Percentiles rank a stretch among this genome's conserved stretches.
phyloP scores from a whole-genome alignment of 2,329 filamentous ascomycete species.

The Eurotiales sp. region DNA sequence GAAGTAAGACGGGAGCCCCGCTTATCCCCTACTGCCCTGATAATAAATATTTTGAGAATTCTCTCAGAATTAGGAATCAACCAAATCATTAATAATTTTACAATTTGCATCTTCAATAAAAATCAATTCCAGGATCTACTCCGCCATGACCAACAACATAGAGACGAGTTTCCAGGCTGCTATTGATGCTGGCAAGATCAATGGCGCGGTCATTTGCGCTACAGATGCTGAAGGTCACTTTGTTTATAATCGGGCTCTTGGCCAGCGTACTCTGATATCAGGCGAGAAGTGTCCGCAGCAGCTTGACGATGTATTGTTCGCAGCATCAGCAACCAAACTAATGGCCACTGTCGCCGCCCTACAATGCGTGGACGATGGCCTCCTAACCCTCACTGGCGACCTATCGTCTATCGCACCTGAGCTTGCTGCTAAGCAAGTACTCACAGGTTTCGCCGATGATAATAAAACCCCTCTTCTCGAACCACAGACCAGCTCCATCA shows the following conservation, averaged over 20 bases:
- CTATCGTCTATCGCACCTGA: slow-evolving; percentile 47
- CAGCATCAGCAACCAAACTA: slow-evolving; percentile 40
- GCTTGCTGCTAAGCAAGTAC: slow-evolving; percentile 45
- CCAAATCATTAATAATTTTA: too few species aligned
- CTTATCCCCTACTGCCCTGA: background rate
- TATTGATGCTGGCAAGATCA: slow-evolving; percentile 43
- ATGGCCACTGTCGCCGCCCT: slow-evolving; percentile 51
- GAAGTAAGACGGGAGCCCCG: background rate
- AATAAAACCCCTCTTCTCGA: slow-evolving; percentile 38
- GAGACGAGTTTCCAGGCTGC: slow-evolving; percentile 38
- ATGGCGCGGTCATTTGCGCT: slow-evolving; percentile 43
- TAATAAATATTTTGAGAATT: too few species aligned
- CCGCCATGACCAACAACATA: slow-evolving; percentile 26
- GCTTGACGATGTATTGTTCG: slow-evolving; percentile 28
- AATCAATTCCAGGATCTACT: background rate
- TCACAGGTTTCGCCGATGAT: slow-evolving; percentile 46
- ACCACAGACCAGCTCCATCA: slow-evolving; percentile 39
- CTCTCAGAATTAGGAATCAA: too few species aligned
- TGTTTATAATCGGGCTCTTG: slow-evolving; percentile 38
- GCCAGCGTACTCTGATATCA: slow-evolving; percentile 39
- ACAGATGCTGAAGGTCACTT: slow-evolving; percentile 39
- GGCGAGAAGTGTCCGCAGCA: slow-evolving; percentile 38
- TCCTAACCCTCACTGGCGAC: slow-evolving; percentile 46
- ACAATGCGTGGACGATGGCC: slow-evolving; percentile 53
- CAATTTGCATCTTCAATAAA: too few species aligned